Conservation (phyloP, 2,329 filamentous ascomycete species). For the Biscogniauxia sp. region DNA sequence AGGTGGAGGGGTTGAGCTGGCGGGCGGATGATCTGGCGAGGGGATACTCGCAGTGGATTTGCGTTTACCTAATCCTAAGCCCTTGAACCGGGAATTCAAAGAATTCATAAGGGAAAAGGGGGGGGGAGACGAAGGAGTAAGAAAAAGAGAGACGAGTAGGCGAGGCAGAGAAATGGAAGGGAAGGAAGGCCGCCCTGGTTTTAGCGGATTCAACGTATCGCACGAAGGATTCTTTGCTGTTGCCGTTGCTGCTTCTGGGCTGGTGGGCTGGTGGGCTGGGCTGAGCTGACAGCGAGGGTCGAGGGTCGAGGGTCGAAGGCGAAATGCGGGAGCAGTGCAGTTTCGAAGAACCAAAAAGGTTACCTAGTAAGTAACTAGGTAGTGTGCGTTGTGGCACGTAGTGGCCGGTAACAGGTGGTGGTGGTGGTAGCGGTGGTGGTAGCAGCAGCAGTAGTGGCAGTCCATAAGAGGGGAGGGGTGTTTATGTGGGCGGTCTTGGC, state of each 20-base stretch:
- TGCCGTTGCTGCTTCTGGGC: constrained; percentile 3
- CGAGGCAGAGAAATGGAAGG: constrained; percentile 22
- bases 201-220: constrained; percentile 9
- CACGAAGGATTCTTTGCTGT: constrained; percentile 14
- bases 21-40: constrained; percentile 41
- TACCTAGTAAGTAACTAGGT: background rate
- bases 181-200: constrained; percentile 14
- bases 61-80: constrained; percentile 79
- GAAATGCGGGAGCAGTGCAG: constrained; percentile 2
- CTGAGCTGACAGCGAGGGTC: constrained; percentile 6
- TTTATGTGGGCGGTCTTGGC: background rate
- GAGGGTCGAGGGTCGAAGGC: too few relatives aligned
- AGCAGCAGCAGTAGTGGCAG: background rate
- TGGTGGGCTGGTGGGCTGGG: too few relatives aligned
- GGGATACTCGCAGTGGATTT: constrained; percentile 65
- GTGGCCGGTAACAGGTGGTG: background rate
- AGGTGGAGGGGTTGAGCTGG: constrained; percentile 39
- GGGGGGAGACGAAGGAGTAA: constrained; percentile 19
- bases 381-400: background rate
- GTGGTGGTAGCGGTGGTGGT: background rate
- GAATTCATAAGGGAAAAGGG: constrained; percentile 63
- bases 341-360: constrained; percentile 3
- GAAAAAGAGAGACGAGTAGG: constrained; percentile 19
- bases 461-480: background rate
- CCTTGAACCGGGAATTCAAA: constrained; percentile 77